Percentiles rank a stretch among this genome's conserved stretches.
These are phyloP conservation scores for Arxiozyma telluris DNA, from an alignment of 1,139 yeast genomes.

Conservation along the genomic window DNA sequence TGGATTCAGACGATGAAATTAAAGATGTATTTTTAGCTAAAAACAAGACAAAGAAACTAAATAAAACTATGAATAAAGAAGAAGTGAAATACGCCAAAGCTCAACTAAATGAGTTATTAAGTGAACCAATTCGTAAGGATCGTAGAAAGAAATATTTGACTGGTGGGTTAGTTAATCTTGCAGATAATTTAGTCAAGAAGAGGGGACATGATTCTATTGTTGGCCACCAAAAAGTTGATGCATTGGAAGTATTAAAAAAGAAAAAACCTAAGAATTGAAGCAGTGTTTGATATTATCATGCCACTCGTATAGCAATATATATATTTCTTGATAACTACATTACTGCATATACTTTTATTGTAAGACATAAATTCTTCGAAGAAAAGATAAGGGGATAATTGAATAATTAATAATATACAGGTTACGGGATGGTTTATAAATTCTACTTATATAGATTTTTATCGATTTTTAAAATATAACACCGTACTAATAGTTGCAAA, in stretches of 20 bases:
- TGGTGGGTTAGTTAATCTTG: conserved; percentile 74
- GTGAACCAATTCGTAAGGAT: conserved; percentile 56
- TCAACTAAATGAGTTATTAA: conserved; percentile 50
- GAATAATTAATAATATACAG: neutral
- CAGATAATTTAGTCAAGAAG: conserved; percentile 72
- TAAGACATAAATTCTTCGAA: neutral
- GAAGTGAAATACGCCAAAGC: conserved; percentile 43
- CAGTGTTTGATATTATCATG: neutral
- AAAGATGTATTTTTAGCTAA: conserved; percentile 62
- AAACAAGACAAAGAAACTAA: conserved; percentile 52
- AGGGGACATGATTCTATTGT: conserved; percentile 59
- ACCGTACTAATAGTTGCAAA: neutral
- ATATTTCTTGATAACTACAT: neutral
- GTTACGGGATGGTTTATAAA: neutral
- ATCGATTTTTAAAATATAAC: neutral
- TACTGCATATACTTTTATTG: neutral
- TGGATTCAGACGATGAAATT: conserved; percentile 44
- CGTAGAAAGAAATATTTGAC: conserved; percentile 70
- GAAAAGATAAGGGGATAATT: neutral
- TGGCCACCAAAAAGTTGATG: conserved; percentile 62
- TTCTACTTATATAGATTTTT: neutral
- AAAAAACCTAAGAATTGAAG: conserved; percentile 11
- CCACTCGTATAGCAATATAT: neutral
- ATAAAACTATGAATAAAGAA: conserved; percentile 44
- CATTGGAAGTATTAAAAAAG: conserved; percentile 55